Conservation (phyloP, 768 basidiomycete species). For the Stropharia rugosoannulata region DNA sequence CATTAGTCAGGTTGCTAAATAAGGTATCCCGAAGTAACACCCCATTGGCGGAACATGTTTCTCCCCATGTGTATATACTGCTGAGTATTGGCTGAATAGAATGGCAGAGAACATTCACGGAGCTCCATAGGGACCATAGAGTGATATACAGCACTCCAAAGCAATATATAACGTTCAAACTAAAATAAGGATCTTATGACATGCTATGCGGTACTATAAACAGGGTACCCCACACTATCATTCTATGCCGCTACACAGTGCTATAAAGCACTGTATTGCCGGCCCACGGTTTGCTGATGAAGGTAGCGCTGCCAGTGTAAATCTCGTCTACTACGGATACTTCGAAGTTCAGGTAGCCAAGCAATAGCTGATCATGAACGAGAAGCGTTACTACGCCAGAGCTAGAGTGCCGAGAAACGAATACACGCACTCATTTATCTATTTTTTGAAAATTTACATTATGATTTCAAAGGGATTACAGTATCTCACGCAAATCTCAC, state of each 20-base stretch:
- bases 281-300: neutral
- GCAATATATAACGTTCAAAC: neutral
- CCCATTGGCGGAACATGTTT: neutral
- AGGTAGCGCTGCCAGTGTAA: neutral
- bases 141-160: neutral
- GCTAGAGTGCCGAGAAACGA: too few relatives aligned
- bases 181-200: neutral
- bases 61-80: neutral
- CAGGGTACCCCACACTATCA: neutral
- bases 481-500: too few relatives aligned
- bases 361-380: too few relatives aligned
- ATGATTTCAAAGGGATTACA: too few relatives aligned
- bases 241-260: neutral
- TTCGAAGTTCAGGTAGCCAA: too few relatives aligned
- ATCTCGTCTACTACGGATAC: too few relatives aligned
- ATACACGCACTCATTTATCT: too few relatives aligned
- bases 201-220: neutral
- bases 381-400: too few relatives aligned
- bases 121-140: neutral
- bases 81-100: neutral
- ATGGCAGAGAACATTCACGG: neutral
- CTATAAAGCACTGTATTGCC: neutral
- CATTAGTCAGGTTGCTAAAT: too few relatives aligned
- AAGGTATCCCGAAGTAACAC: neutral
- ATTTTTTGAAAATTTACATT: too few relatives aligned